Base-by-base conservation (phyloP, 2,329 filamentous ascomycete species). In the Cryphonectria carpinicola region DNA sequence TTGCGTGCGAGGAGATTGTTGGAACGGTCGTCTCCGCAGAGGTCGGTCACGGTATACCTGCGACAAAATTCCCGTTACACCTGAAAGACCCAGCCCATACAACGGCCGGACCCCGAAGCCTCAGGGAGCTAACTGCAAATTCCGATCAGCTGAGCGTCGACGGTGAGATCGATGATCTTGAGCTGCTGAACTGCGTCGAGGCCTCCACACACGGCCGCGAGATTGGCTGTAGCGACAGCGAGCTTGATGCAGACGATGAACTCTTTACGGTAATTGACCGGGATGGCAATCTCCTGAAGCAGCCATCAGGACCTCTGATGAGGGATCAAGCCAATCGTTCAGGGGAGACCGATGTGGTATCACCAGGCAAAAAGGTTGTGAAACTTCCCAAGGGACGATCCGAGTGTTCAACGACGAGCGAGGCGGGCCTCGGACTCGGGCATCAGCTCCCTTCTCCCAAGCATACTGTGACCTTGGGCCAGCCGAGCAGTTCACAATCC, bases 1-100 rank as follows among this genome's bases (percentile, higher is more conserved):
- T 95, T 65, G 92, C 93, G 79, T 98, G 95, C 74, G 95, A 98
- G 80, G 91, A 94, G 60, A 92, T 98, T 75, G 93, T 90, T 3
- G 89, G 89, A 1, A 90, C 89, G 0, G 78, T 82, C 43, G 78
- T 86, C 19, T 75, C 78, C 0, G 74, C 69, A 37, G 72, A 71
- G 2, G 14, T 80, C 5, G 35, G 75, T 8, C 75, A 76, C 54
- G 72, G 66, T 10, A 54, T 77, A 17, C 71, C 74, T 1, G 68
- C 69, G 1, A 73, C 77, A 0, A 67, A 67, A 3, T 76, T 76
- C 37, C 65, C 70, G 13, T 19, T 13, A 4, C 70, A 41, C 37
- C 60, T 4, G 7, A 25, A 25, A 28, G n/a, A 54, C 22, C 22
- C 14, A 61, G 43, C 13, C 14, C 2, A 49, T 56, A 17, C 13